Percentiles rank a stretch among this genome's conserved stretches.
phyloP scores from a whole-genome alignment of 225 moss, liverwort and hornwort species.

The Sphagnum tenellum region DNA sequence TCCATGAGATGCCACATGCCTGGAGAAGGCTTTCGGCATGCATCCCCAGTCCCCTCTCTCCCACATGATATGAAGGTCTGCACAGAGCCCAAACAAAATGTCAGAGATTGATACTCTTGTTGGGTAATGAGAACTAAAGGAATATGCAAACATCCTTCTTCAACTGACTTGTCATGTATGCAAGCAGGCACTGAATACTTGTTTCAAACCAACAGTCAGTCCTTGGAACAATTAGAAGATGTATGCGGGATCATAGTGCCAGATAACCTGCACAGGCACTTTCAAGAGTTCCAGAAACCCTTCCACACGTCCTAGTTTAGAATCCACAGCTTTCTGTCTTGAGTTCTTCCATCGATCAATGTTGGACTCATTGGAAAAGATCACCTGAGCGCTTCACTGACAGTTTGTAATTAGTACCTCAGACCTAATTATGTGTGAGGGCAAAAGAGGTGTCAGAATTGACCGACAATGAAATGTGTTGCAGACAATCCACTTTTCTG shows the following conservation, averaged over 20 bases:
- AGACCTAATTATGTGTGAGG: too few relatives aligned
- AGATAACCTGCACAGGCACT: slow-evolving; percentile 71
- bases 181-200: too few relatives aligned
- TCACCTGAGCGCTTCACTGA: slow-evolving; percentile 31
- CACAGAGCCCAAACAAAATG: not conserved
- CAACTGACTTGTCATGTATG: too few relatives aligned
- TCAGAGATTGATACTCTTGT: not conserved
- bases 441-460: not conserved
- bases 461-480: not conserved
- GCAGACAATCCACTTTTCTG: too few relatives aligned
- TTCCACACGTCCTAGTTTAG: slow-evolving; percentile 79
- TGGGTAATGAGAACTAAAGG: not conserved
- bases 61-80: slow-evolving; percentile 56
- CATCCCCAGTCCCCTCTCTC: slow-evolving; percentile 46
- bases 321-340: slow-evolving; percentile 81
- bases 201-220: too few relatives aligned
- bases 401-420: not conserved
- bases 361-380: slow-evolving; percentile 86
- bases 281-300: slow-evolving; percentile 50
- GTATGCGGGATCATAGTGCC: not conserved
- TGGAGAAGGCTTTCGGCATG: slow-evolving; percentile 58
- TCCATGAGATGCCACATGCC: slow-evolving; percentile 66
- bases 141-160: not conserved
- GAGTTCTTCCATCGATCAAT: slow-evolving; percentile 80
- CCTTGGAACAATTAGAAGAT: too few relatives aligned